Evolutionary conservation across 306 rosid genomes (phyloP).

Genomic region (Carpinus viminea): DNA sequence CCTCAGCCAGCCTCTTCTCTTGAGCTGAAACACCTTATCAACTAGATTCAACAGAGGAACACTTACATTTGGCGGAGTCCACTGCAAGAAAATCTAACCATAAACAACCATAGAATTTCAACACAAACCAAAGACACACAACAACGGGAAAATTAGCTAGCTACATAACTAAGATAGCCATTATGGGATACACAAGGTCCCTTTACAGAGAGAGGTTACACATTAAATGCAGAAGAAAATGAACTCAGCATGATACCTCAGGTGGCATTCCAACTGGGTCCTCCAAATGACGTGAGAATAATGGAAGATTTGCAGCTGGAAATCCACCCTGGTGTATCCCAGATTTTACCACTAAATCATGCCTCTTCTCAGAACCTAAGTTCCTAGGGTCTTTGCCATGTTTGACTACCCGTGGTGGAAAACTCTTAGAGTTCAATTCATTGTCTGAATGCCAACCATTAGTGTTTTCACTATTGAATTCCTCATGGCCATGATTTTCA

Average conservation of each 20-base stretch:
- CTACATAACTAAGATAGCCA: not conserved
- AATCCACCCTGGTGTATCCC: constrained; percentile 43
- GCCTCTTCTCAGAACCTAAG: constrained; percentile 49
- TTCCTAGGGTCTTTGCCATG: constrained; percentile 36
- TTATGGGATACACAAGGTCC: constrained; percentile 24
- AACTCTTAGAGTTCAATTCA: constrained; percentile 62
- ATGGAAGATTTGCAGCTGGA: constrained; percentile 38
- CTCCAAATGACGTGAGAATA: constrained; percentile 38
- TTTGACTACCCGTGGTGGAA: constrained; percentile 44
- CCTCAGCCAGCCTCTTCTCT: constrained; percentile 99
- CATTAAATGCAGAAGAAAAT: constrained; percentile 32
- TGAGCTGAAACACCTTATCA: constrained; percentile 95
- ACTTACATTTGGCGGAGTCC: constrained; percentile 94
- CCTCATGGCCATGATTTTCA: constrained; percentile 37
- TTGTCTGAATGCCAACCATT: constrained; percentile 72
- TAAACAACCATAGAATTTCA: constrained; percentile 16
- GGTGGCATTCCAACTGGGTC: constrained; percentile 90
- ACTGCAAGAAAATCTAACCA: constrained; percentile 62
- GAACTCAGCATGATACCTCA: constrained; percentile 60
- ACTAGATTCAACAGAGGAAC: constrained; percentile 93
- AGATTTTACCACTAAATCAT: constrained; percentile 41
- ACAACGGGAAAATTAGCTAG: not conserved
- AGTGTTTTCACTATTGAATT: constrained; percentile 35
- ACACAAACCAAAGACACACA: not conserved
- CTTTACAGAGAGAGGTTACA: constrained; percentile 24